phyloP scores from a whole-genome alignment of 106 monocot genomes.

The Xerophyta viscosa region DNA sequence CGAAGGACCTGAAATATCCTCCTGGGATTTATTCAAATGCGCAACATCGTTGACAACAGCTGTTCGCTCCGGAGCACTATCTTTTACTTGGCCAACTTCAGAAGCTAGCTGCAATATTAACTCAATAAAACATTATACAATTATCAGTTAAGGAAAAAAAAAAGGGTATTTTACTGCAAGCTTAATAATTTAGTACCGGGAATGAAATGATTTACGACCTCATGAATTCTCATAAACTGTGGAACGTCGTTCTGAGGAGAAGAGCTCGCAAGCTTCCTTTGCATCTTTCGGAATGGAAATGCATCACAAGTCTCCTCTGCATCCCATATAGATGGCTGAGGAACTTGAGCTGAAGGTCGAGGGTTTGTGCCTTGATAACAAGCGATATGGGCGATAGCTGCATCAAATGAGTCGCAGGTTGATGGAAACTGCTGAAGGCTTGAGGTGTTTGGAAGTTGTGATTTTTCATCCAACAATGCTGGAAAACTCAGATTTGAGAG shows the following conservation, averaged over 20 bases:
- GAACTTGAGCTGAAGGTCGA: constrained; percentile 9
- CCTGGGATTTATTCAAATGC: not conserved
- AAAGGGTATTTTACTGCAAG: too few species aligned
- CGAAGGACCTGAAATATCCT: not conserved
- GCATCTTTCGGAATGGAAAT: constrained; percentile 36
- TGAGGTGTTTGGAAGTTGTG: constrained; percentile 14
- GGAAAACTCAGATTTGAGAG: constrained; percentile 62
- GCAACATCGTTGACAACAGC: constrained; percentile 10
- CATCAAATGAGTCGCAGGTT: constrained; percentile 70
- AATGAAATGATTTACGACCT: not conserved
- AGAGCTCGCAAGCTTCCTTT: too few species aligned
- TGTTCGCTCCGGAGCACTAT: not conserved
- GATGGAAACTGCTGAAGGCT: constrained; percentile 16
- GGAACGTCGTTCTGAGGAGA: too few species aligned
- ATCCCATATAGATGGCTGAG: constrained; percentile 48
- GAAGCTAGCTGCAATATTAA: constrained; percentile 8
- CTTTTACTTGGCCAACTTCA: constrained; percentile 2
- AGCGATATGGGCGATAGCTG: constrained; percentile 37
- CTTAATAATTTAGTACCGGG: too few species aligned
- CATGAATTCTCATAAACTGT: not conserved
- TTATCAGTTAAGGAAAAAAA: too few species aligned
- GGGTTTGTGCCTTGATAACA: constrained; percentile 11
- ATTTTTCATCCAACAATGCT: constrained; percentile 37
- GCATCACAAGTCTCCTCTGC: constrained; percentile 64
- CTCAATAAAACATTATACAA: not conserved